Conservation (phyloP, 2,329 filamentous ascomycete species). For the Cadophora sp. region DNA sequence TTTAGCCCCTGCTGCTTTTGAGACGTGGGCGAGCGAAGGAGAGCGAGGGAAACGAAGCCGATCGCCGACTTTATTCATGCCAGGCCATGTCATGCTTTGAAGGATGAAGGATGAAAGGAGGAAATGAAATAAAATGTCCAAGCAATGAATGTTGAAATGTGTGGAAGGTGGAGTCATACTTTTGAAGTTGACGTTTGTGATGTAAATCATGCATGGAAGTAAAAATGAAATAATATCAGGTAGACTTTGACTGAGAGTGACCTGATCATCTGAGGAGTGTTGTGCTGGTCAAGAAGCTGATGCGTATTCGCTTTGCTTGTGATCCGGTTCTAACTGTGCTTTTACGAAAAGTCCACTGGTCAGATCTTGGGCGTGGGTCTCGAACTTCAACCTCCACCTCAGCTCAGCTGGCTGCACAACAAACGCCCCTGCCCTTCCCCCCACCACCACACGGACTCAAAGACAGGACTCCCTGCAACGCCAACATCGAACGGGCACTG, state of each 20-base stretch:
- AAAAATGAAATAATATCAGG: background rate
- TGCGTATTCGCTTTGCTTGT: background rate
- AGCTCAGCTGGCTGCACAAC: background rate
- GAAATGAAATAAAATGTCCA: background rate
- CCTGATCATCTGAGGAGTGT: background rate
- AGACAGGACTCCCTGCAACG: background rate
- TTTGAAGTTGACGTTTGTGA: background rate
- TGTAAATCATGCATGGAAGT: background rate
- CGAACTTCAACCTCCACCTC: background rate
- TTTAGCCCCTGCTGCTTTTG: constrained; percentile 15
- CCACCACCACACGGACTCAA: constrained; percentile 8
- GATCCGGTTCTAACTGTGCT: background rate
- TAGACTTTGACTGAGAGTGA: background rate
- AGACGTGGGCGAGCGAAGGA: constrained; percentile 14
- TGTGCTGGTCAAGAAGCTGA: background rate
- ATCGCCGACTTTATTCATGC: background rate
- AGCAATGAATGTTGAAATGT: background rate
- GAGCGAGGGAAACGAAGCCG: constrained; percentile 3
- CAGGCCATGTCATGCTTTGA: background rate
- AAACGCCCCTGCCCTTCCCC: constrained; percentile 1
- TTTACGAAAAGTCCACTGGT: background rate
- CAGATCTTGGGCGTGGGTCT: background rate
- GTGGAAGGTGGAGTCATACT: background rate
- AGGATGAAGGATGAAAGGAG: background rate
- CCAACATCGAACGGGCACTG: background rate